Base-by-base conservation (phyloP, 768 basidiomycete genomes). In the Serendipita indica region DNA sequence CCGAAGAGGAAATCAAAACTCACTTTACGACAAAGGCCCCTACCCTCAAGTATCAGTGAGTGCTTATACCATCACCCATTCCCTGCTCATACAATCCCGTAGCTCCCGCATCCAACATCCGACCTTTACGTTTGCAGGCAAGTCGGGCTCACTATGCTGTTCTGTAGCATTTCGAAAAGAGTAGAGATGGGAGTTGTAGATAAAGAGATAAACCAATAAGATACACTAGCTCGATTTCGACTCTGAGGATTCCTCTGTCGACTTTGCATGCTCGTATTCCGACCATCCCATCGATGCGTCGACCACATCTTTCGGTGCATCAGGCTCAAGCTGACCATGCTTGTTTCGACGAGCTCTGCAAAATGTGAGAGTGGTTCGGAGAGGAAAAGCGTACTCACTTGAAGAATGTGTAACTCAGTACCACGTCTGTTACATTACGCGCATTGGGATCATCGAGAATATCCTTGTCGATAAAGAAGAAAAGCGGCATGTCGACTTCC, bases 381-480 rank as follows among this genome's bases (percentile, higher is more conserved):
- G 43, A 12, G 3, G 25, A 28, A 10, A 58, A 20, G 28, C 5
- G 52, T 58, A 72, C 78, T 60, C 64, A 91, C 92, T 83, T 80
- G 80, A 99, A 99, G 73, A 99, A 99, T 0, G 96, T 99, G 69
- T 99, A 99, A 22, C 89, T 93, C 58, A 99, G 69, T 0, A 98
- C 91, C 20, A 98, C 77, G 66, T 97, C 89, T 64, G 94, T 85
- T 12, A 99, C 77, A 63, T 84, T 82, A 62, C 82, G 77, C 71
- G 93, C 89, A 2, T 82, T 70, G 1, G 92, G 92, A 64, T 99
- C 96, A 41, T 99, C 93, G 34, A 93, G 75, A 58, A 96, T 83
- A 68, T 98, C 96, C 63, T 90, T 88, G 74, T 99, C 96, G 64
- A 99, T 94, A 75, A 99, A 99, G 74, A 99, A 99, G 59, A 99